A percentile compares a stretch with the other conserved stretches of the same genome.
These are phyloP conservation scores for Penicillium paradoxum DNA, from an alignment of 495 filamentous ascomycete species.

Conservation along the genomic window DNA sequence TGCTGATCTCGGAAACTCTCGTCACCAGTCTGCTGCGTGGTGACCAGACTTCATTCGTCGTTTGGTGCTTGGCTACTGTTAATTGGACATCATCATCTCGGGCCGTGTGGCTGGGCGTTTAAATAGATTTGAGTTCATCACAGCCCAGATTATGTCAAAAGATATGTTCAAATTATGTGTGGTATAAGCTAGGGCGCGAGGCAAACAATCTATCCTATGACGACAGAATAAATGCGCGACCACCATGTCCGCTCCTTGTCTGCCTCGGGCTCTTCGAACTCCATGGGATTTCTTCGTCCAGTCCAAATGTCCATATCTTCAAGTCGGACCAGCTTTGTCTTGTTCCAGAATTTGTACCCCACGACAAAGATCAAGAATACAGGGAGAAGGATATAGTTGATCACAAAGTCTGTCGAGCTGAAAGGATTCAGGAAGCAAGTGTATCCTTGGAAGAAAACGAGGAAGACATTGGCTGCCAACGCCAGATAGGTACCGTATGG, in stretches of 20 bases:
- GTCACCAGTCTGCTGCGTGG: neutral
- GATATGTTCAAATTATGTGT: neutral
- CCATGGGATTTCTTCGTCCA: constrained; percentile 42
- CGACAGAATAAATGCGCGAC: constrained; percentile 15
- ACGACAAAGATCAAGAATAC: constrained; percentile 57
- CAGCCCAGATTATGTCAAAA: neutral
- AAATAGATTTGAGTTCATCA: no score
- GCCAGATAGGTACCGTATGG: constrained; percentile 61
- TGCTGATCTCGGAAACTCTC: neutral
- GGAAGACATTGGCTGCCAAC: constrained; percentile 54
- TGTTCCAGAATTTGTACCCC: constrained; percentile 54
- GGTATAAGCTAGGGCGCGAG: neutral
- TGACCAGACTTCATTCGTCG: neutral
- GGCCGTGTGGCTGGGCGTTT: no score
- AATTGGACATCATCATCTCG: no score
- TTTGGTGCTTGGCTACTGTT: neutral
- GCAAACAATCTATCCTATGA: constrained; percentile 20
- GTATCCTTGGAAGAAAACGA: constrained; percentile 62
- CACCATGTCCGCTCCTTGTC: constrained; percentile 12
- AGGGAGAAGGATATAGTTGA: constrained; percentile 63
- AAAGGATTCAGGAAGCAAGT: constrained; percentile 53
- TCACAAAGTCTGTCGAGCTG: constrained; percentile 55
- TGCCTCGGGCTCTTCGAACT: constrained; percentile 8
- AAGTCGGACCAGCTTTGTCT: constrained; percentile 47
- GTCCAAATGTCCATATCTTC: constrained; percentile 58